These are phyloP conservation scores for Lentinula aciculospora DNA, from an alignment of 768 basidiomycete species.

Conservation along the genomic window DNA sequence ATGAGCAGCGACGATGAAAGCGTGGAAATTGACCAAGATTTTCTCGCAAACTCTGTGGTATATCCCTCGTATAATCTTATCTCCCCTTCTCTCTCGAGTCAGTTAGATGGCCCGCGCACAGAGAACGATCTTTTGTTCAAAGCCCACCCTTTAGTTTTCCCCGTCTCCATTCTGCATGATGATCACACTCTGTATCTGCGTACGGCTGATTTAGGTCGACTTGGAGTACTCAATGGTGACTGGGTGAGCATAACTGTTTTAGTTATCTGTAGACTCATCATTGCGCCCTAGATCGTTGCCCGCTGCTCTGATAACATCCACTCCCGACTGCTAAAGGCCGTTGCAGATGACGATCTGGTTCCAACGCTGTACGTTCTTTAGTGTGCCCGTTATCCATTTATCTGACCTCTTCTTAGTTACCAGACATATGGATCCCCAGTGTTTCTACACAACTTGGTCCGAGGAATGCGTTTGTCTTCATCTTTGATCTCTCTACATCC, in stretches of 20 bases:
- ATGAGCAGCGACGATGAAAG: constrained; percentile 26
- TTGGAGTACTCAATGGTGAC: constrained; percentile 69
- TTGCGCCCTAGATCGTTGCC: constrained; percentile 42
- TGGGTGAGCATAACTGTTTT: constrained; percentile 48
- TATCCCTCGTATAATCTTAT: constrained; percentile 17
- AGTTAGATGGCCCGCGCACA: constrained; percentile 4
- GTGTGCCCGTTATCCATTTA: background rate
- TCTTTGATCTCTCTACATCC: constrained; percentile 33
- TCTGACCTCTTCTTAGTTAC: constrained; percentile 24
- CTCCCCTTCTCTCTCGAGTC: constrained; percentile 11
- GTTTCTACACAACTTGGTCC: constrained; percentile 49
- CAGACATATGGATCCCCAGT: constrained; percentile 37
- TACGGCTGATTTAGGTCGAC: constrained; percentile 54
- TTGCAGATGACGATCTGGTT: constrained; percentile 43
- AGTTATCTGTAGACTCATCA: constrained; percentile 8
- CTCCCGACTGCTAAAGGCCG: constrained; percentile 52
- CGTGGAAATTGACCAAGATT: constrained; percentile 70
- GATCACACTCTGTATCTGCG: constrained; percentile 57
- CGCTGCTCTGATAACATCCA: constrained; percentile 26
- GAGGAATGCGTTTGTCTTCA: constrained; percentile 15
- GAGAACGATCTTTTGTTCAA: constrained; percentile 8
- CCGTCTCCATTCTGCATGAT: constrained; percentile 32
- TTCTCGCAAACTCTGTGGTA: constrained; percentile 52
- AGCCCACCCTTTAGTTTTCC: constrained; percentile 13
- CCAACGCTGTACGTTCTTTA: constrained; percentile 25